Conservation (phyloP, 73 alveolate species). For the Breviolum minutum region DNA sequence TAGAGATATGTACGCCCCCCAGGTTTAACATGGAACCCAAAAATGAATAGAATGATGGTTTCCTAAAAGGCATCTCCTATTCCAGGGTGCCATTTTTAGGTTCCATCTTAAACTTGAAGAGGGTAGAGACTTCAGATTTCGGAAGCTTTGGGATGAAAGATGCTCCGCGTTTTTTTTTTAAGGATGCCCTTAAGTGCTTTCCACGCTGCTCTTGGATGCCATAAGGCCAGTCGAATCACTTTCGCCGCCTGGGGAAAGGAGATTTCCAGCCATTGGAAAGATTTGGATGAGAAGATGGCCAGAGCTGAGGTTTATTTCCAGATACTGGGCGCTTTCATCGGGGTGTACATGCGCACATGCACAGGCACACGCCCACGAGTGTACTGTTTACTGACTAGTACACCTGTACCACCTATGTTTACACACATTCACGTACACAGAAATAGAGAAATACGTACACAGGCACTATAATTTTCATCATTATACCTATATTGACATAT, state of each 20-base stretch:
- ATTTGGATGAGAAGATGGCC: slow-evolving; percentile 34
- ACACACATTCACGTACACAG: too few relatives aligned
- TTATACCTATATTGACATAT: too few relatives aligned
- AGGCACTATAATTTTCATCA: too few relatives aligned
- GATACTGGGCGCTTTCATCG: background rate
- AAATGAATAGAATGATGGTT: too few relatives aligned
- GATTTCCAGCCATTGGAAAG: slow-evolving; percentile 23
- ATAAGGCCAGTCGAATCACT: slow-evolving; percentile 43
- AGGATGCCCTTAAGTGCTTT: background rate
- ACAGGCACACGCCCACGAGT: background rate
- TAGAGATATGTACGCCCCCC: background rate
- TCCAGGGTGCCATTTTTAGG: background rate
- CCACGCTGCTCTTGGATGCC: background rate
- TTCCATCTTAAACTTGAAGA: background rate
- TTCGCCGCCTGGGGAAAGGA: slow-evolving; percentile 79
- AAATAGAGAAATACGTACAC: too few relatives aligned
- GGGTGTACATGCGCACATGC: too few relatives aligned
- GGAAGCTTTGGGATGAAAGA: background rate
- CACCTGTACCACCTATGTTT: too few relatives aligned
- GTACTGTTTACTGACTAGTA: too few relatives aligned
- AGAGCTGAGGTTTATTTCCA: slow-evolving; percentile 62
- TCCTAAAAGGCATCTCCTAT: background rate
- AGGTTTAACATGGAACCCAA: too few relatives aligned
- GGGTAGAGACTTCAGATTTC: background rate
- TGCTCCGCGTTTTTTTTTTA: too few relatives aligned